A percentile compares a stretch with the other conserved stretches of the same genome.
Conservation (phyloP, 2,329 filamentous ascomycete species). For the Leptographium radiaticola region DNA sequence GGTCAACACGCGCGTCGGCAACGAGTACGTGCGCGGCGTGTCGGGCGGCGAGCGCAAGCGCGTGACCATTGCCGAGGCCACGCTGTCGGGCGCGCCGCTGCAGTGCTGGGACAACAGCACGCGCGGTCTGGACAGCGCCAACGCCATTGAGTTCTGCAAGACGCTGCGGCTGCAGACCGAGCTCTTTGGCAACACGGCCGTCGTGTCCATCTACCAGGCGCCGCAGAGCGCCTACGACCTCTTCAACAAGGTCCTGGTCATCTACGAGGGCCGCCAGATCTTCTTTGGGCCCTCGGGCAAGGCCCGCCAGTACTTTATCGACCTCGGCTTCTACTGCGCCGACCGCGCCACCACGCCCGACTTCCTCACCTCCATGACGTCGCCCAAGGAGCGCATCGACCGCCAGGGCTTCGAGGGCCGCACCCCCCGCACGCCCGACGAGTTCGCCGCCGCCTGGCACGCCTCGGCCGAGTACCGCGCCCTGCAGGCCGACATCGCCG, state of each 20-base stretch:
- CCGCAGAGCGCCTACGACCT: slow-evolving; percentile 50
- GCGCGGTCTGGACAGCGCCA: slow-evolving; percentile 60
- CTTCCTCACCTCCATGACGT: slow-evolving; percentile 60
- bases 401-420: slow-evolving; percentile 42
- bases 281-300: slow-evolving; percentile 47
- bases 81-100: slow-evolving; percentile 44
- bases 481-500: slow-evolving; percentile 40
- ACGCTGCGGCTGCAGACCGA: slow-evolving; percentile 56
- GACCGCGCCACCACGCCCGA: slow-evolving; percentile 56
- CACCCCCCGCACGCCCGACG: slow-evolving; percentile 46
- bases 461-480: slow-evolving; percentile 36
- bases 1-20: slow-evolving; percentile 58
- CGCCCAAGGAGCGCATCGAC: slow-evolving; percentile 40
- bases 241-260: slow-evolving; percentile 45
- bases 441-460: slow-evolving; percentile 47
- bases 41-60: slow-evolving; percentile 62
- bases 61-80: slow-evolving; percentile 49
- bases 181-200: slow-evolving; percentile 50
- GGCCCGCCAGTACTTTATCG: slow-evolving; percentile 52
- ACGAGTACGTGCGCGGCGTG: slow-evolving; percentile 63
- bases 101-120: slow-evolving; percentile 63
- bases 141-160: slow-evolving; percentile 63
- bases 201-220: slow-evolving; percentile 64
- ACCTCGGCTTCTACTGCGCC: slow-evolving; percentile 55
- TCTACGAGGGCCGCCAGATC: slow-evolving; percentile 50